These are phyloP conservation scores for Hypoxylon sp. DNA, from an alignment of 2,329 filamentous ascomycete species.

Conservation along the genomic window DNA sequence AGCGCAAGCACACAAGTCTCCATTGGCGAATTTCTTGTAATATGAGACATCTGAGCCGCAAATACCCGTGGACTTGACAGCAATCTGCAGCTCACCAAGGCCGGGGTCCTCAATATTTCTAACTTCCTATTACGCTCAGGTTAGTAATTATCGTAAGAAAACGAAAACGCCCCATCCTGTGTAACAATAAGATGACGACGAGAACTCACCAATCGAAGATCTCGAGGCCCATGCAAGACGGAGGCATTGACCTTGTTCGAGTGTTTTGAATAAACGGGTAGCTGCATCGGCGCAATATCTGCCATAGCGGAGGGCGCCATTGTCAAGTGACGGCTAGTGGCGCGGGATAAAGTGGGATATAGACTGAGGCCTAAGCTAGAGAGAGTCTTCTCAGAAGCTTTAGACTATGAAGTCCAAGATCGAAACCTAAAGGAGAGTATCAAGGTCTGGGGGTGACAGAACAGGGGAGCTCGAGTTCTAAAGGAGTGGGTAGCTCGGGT, in stretches of 20 bases:
- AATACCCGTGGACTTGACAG: constrained; percentile 76
- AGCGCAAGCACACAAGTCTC: constrained; percentile 75
- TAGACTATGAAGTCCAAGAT: constrained; percentile 17
- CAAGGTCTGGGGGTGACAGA: constrained; percentile 30
- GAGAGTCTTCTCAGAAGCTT: constrained; percentile 10
- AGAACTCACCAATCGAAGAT: constrained; percentile 69
- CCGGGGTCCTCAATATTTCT: constrained; percentile 64
- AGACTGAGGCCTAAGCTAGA: constrained; percentile 33
- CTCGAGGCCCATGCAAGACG: constrained; percentile 70
- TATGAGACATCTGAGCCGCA: constrained; percentile 80
- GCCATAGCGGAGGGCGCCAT: constrained; percentile 68
- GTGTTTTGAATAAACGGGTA: constrained; percentile 61
- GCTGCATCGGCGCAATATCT: constrained; percentile 62
- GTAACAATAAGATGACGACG: constrained; percentile 51
- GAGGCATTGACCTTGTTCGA: constrained; percentile 65
- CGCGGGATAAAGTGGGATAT: constrained; percentile 58
- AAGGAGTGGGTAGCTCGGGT: constrained; percentile 9
- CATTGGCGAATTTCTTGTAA: constrained; percentile 81
- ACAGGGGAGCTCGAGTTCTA: constrained; percentile 24
- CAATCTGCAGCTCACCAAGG: constrained; percentile 73
- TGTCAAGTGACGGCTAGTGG: constrained; percentile 50
- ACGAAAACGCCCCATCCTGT: constrained; percentile 46
- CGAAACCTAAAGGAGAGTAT: constrained; percentile 26
- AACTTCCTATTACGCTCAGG: constrained; percentile 61
- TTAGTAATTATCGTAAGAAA: constrained; percentile 31